Base-by-base conservation (phyloP, 129 eudicot species). In the Escallonia herrerae region DNA sequence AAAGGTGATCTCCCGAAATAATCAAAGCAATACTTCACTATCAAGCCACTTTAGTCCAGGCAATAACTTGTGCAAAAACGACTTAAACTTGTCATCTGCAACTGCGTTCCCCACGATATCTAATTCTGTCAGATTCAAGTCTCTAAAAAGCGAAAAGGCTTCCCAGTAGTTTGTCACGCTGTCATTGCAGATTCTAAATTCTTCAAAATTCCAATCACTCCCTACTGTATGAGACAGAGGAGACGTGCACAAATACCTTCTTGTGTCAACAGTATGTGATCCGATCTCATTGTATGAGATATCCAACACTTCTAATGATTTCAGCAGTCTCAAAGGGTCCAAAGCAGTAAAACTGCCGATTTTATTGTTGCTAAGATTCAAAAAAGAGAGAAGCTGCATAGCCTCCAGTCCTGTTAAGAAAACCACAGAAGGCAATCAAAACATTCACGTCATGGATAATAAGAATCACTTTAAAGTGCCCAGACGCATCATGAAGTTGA, bases 231-330 rank as follows among this genome's bases (percentile, higher is more conserved):
- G 90, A 22, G 83, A 78, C 56, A 91, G 49, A 22, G 97, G 97
- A 66, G 97, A 91, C 40, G 94, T 61, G 64, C 94, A 87, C 64
- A 87, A 52, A 66, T 87, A 83, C 70, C 97, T 76, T 66, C 87
- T 84, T 3, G 87, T 87, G 86, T 91, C 94, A 41, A 87, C 74
- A 3, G 80, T 61, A 75, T 91, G 97, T 43, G 80, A 77, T 40
- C 97, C 97, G 58, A 91, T 87, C 75, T 91, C 90, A 68, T 91
- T 87, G 73, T 79, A 63, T 10, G 97, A 87, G 50, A 91, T 63
- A 76, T 87, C 76, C 46, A 91, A 69, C 45, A 79, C 87, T 82
- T 79, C 63, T 4, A 91, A 59, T 13, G 85, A 76, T 73, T 84
- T 84, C 60, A 91, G 60, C 69, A 74, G 76, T 80, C 76, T 81